Evolutionary conservation across 257 asterid genomes (phyloP), one percentile per base, ranked within the genome.

Genomic region (Misopates orontium): DNA sequence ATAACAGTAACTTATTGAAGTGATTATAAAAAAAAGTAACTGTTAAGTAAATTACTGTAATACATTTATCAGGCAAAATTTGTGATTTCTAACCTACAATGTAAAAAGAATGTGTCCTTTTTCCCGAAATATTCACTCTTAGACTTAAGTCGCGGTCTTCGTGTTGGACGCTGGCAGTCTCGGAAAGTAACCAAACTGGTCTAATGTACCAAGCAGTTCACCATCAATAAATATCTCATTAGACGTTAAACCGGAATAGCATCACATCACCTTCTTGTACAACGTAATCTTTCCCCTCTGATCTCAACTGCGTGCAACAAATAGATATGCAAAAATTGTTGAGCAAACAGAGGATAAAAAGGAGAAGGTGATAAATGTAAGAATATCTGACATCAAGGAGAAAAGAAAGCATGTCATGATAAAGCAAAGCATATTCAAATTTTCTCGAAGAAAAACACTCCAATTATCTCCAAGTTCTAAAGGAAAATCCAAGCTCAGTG

Each of bases 221-320:
- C 71, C 65, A 55, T 60, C 64, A 62, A 16, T n/a, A 10, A 17
- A 20, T 41, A 19, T 40, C 64, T 53, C 8, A 44, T 86, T 79
- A 93, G 69, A 94, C 99, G 52, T 94, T 94, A 74, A 93, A 94
- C 68, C 97, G 81, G 56, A 93, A 93, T 67, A 93, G 83, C 97
- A 93, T 84, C 57, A 93, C 91, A 19, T 93, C 99, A 59, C 99
- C 99, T 86, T 93, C 99, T 84, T 79, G 81, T 52, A 93, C 99
- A 45, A 88, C 67, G 49, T 93, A 93, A 23, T 93, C 99, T 82
- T 90, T 93, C 25, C 99, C 99, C 73, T 93, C 99, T 45, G 85
- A 84, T 76, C 95, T 88, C 84, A 94, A 81, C 99, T 94, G 96
- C 90, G 81, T 14, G 31, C 47, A 67, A 48, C 52, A 41, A 47